phyloP scores from a whole-genome alignment of 2,329 filamentous ascomycete genomes.

The Colletotrichum graminicola region DNA sequence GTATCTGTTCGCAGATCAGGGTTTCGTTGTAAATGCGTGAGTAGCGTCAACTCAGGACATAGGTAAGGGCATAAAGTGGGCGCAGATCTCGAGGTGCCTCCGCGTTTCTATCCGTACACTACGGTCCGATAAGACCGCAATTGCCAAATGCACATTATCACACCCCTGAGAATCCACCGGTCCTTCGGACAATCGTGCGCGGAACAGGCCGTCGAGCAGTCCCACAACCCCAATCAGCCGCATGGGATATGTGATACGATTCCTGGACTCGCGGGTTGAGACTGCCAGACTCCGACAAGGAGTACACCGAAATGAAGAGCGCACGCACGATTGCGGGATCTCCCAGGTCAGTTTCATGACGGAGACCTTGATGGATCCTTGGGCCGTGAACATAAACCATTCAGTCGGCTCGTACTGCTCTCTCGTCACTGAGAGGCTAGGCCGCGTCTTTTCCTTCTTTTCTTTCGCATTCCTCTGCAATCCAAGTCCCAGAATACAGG shows the following conservation, averaged over 20 bases:
- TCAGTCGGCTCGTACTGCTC: not conserved
- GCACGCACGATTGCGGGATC: too few species aligned
- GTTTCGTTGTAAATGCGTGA: not conserved
- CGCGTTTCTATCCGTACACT: not conserved
- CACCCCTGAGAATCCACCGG: not conserved
- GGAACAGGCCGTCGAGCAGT: slow-evolving; percentile 24
- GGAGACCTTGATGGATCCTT: not conserved
- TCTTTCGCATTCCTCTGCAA: too few species aligned
- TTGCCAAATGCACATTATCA: slow-evolving; percentile 15
- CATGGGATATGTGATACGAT: slow-evolving; percentile 17
- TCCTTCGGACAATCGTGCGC: slow-evolving; percentile 10
- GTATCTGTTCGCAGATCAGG: not conserved
- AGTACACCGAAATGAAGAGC: too few species aligned
- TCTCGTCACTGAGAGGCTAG: too few species aligned
- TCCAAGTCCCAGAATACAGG: not conserved
- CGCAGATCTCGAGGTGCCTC: slow-evolving; percentile 21
- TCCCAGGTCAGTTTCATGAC: not conserved
- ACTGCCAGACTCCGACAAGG: too few species aligned
- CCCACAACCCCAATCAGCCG: slow-evolving; percentile 29
- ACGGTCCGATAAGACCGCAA: slow-evolving; percentile 13
- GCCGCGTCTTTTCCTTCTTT: too few species aligned
- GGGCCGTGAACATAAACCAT: not conserved
- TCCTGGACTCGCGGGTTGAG: not conserved
- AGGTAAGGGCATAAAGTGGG: not conserved
- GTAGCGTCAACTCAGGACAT: not conserved